Evolutionary conservation across 495 filamentous ascomycete genomes (phyloP).

Genomic region (Podospora tetraspora): DNA sequence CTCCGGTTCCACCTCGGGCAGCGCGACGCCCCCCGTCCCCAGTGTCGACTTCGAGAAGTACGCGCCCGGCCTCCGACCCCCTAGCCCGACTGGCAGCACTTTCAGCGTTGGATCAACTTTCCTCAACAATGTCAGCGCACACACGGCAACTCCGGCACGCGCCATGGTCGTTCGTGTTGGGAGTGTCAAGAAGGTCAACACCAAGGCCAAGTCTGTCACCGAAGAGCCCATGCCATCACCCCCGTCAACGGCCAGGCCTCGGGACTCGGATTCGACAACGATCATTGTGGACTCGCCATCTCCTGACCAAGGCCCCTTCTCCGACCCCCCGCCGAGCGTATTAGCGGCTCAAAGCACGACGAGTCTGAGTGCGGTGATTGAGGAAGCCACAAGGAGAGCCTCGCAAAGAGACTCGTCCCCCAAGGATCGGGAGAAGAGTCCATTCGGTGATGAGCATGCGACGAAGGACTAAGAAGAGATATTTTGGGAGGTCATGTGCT

Average conservation of each 20-base stretch:
- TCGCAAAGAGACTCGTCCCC: conserved; percentile 31
- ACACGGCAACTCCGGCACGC: conserved; percentile 47
- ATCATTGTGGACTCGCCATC: conserved; percentile 48
- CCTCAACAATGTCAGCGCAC: conserved; percentile 53
- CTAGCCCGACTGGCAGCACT: conserved; percentile 39
- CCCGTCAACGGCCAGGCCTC: conserved; percentile 20
- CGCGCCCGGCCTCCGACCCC: conserved; percentile 41
- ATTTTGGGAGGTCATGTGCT: neutral
- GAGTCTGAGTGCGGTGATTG: conserved; percentile 49
- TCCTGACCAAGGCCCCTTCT: conserved; percentile 53
- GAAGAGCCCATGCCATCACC: conserved; percentile 27
- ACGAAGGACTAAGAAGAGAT: conserved; percentile 32
- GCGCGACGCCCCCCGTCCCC: conserved; percentile 50
- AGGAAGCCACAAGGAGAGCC: conserved; percentile 43
- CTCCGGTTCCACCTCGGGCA: conserved; percentile 40
- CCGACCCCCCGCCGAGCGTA: conserved; percentile 42
- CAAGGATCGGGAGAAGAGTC: conserved; percentile 40
- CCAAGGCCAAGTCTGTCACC: conserved; percentile 10
- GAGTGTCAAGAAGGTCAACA: conserved; percentile 43
- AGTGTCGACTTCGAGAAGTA: conserved; percentile 49
- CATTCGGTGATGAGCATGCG: conserved; percentile 54
- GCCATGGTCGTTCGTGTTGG: conserved; percentile 52
- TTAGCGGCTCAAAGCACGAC: conserved; percentile 34
- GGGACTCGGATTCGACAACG: conserved; percentile 38
- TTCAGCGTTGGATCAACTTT: conserved; percentile 64